Base-by-base conservation (phyloP, 805 yeast genomes). In the Zygotorulaspora sp. region DNA sequence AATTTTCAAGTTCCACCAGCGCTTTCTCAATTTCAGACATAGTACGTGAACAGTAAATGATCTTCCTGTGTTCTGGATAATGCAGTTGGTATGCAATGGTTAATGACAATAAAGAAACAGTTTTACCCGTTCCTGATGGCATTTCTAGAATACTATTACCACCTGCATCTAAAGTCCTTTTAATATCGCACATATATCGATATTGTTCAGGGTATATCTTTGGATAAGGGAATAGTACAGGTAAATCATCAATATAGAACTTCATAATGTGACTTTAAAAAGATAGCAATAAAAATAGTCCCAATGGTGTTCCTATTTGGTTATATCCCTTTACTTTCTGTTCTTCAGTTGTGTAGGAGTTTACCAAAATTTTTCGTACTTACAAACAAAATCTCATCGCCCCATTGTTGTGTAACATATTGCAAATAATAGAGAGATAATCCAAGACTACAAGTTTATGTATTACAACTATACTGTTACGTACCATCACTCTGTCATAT, bases 71-170 rank as follows among this genome's bases (percentile, higher is more conserved):
- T 55, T 90, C 97, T 7, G 96, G 95, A 59, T 90, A 89, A 57
- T 75, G 77, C 85, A 86, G 79, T 61, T 92, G 99, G 62, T 92
- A 92, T 10, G 98, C 96, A 31, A 92, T 87, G 0, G 97, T 87
- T 30, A 92, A 65, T 0, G 97, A 87, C 20, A 92, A 68, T 58
- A 92, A 70, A 0, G 97, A 88, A 3, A 92, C 84, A 25, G 99
- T 92, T 61, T 92, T 92, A 29, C 99, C 99, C 3, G 99, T 92
- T 3, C 99, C 99, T 5, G 99, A 92, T 50, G 99, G 99, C 99
- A 92, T 92, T 66, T 92, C 99, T 55, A 92, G 63, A 38, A 92
- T 88, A 63, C 96, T 84, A 58, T 89, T 89, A 9, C 98, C 98
- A 2, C 97, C 97, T 1, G 83, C 95, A 68, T 92, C 99, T 36